Percentiles rank a stretch among this genome's conserved stretches.
Evolutionary conservation across 2,329 filamentous ascomycete species (phyloP).

Genomic region (Dactylellina sp.): DNA sequence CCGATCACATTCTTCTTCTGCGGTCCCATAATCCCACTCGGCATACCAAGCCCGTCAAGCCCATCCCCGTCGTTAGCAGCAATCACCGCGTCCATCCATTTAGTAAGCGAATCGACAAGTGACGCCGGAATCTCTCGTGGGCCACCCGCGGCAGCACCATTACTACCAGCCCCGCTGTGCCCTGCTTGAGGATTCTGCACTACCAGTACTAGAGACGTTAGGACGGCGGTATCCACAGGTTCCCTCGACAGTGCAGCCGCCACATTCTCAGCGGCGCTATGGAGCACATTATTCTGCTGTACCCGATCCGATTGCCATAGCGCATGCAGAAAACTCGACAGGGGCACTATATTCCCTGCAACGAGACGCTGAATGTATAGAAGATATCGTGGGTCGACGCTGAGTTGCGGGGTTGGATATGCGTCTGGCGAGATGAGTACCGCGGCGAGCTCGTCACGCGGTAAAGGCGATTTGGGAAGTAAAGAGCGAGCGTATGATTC

Average conservation of each 20-base stretch:
- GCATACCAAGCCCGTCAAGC: conserved; percentile 50
- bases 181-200: conserved; percentile 51
- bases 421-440: conserved; percentile 71
- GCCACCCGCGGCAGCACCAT: conserved; percentile 17
- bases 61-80: conserved; percentile 54
- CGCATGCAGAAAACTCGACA: conserved; percentile 69
- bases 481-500: conserved; percentile 68
- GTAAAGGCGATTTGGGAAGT: conserved; percentile 68
- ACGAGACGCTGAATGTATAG: conserved; percentile 72
- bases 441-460: conserved; percentile 69
- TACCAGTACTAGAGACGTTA: conserved; percentile 58
- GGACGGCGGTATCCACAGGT: conserved; percentile 58
- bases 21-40: conserved; percentile 39
- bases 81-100: conserved; percentile 61
- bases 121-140: conserved; percentile 56
- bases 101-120: conserved; percentile 57
- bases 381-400: conserved; percentile 71
- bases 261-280: conserved; percentile 8
- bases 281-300: conserved; percentile 45
- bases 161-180: conserved; percentile 4
- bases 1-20: conserved; percentile 59
- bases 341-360: conserved; percentile 68
- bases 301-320: conserved; percentile 66
- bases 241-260: conserved; percentile 57
- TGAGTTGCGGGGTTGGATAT: conserved; percentile 63